Base-by-base conservation (phyloP, 2,329 filamentous ascomycete species). In the Aspergillus pseudoglaucus region DNA sequence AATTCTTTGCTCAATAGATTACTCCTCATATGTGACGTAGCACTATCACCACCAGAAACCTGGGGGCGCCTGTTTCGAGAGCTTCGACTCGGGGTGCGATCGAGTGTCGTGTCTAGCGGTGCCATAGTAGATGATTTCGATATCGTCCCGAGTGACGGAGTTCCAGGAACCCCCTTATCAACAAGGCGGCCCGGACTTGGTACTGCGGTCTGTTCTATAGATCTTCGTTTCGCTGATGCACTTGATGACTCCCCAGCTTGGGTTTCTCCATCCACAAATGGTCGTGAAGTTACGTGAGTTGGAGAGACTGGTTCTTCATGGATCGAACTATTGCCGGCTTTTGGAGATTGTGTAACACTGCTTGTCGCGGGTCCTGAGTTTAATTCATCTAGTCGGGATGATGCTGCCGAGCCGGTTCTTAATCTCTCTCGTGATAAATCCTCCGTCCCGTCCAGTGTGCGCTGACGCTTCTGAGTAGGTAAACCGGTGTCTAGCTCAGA, bases 1-100 rank as follows among this genome's bases (percentile, higher is more conserved):
- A 95, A 97, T 58, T 97, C 90, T 61, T 90, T 93, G 65, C 88
- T 95, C 41, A 97, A 73, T 6, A 98, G 84, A 61, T 91, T 90
- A 59, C 88, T 87, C 53, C 86, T 83, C 75, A 95, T 85, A 57
- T 87, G 84, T 44, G 73, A 71, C 46, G 78, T 63, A 52, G 69
- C 68, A 48, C 65, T 54, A 46, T 65, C 60, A 33, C 52, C 47
- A 10, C 53, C 49, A 22, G 53, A 49, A 23, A 46, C 43, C 39
- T 58, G 48, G 14, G 54, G 48, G 18, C 52, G 61, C 40, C 52
- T 58, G 22, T 53, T 46, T 9, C 55, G 51, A 22, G 52, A 39
- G 5, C 15, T 15, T 15, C 37, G 37, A 18, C 37, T 39, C 37
- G 37, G 37, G 15, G 37, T 20, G n/a, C 57, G 50, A 33, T 60